These are phyloP conservation scores for Paramecium pentaurelia DNA, from an alignment of 73 alveolate genomes.

Conservation along the genomic window DNA sequence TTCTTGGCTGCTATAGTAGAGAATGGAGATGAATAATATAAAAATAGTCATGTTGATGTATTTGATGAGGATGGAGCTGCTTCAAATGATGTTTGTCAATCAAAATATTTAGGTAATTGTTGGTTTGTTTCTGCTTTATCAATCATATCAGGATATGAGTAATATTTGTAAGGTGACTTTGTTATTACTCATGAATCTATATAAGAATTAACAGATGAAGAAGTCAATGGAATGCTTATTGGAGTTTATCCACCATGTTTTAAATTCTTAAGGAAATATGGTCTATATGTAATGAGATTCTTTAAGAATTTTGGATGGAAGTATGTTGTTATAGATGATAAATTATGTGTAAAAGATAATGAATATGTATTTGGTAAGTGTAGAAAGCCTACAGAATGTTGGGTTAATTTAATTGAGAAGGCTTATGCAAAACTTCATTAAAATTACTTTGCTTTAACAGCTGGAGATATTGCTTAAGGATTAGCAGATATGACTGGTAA, in stretches of 20 bases:
- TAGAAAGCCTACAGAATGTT: constrained; percentile 80
- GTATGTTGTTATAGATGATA: constrained; percentile 91
- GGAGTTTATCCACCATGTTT: constrained; percentile 99
- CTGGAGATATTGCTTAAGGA: constrained; percentile 97
- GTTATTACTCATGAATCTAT: constrained; percentile 27
- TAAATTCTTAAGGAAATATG: constrained; percentile 85
- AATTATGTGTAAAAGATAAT: constrained; percentile 73
- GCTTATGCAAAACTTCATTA: constrained; percentile 98
- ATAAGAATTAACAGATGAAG: constrained; percentile 58
- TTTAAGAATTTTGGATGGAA: constrained; percentile 90
- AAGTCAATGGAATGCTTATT: constrained; percentile 63
- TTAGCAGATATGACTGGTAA: constrained; percentile 94
- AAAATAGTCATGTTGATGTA: constrained; percentile 48
- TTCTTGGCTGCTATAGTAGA: constrained; percentile 56
- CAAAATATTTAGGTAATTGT: constrained; percentile 98
- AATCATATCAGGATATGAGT: constrained; percentile 95
- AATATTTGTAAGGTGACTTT: constrained; percentile 83
- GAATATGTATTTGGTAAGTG: constrained; percentile 85
- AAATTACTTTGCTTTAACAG: constrained; percentile 86
- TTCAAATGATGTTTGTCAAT: constrained; percentile 90
- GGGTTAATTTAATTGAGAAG: constrained; percentile 97
- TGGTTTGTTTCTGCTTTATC: constrained; percentile 99
- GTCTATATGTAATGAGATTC: constrained; percentile 92
- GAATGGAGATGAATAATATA: background rate
- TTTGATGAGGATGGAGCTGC: constrained; percentile 88